phyloP scores from a whole-genome alignment of 148 eudicot genomes.

The Silene latifolia region DNA sequence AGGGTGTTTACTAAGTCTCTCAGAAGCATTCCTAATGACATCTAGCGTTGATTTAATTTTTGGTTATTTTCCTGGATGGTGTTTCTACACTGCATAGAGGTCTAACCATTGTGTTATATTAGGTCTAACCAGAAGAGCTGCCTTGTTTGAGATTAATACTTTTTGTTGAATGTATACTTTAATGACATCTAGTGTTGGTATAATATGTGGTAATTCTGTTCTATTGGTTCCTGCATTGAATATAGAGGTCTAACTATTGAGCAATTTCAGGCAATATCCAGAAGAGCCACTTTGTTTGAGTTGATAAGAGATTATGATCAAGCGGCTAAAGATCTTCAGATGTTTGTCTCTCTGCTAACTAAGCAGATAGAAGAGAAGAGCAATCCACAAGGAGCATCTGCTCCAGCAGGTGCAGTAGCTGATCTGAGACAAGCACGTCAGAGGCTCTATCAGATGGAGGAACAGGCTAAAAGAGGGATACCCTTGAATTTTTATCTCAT shows the following conservation, averaged over 20 bases:
- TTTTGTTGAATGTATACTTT: not conserved
- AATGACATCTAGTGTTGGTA: not conserved
- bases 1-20: too few species aligned
- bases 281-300: constrained; percentile 84
- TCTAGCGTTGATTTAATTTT: not conserved
- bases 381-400: constrained; percentile 38
- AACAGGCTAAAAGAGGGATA: constrained; percentile 54
- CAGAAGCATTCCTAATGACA: too few species aligned
- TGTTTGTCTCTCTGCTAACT: constrained; percentile 50
- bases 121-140: constrained; percentile 33
- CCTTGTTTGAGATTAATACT: too few species aligned
- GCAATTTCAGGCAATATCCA: constrained; percentile 62
- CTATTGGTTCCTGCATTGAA: not conserved
- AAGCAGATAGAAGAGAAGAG: constrained; percentile 56
- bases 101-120: constrained; percentile 2
- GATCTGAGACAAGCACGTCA: constrained; percentile 68
- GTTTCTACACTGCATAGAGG: too few species aligned
- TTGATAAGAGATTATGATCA: constrained; percentile 92
- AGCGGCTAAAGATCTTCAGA: constrained; percentile 69
- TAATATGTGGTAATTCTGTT: not conserved
- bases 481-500: constrained; percentile 79
- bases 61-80: too few species aligned
- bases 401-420: constrained; percentile 27
- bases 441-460: constrained; percentile 61
- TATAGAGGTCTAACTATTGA: not conserved